These are phyloP conservation scores for Ambrosia hybrid DNA, from an alignment of 140 eudicot species.

Conservation along the genomic window DNA sequence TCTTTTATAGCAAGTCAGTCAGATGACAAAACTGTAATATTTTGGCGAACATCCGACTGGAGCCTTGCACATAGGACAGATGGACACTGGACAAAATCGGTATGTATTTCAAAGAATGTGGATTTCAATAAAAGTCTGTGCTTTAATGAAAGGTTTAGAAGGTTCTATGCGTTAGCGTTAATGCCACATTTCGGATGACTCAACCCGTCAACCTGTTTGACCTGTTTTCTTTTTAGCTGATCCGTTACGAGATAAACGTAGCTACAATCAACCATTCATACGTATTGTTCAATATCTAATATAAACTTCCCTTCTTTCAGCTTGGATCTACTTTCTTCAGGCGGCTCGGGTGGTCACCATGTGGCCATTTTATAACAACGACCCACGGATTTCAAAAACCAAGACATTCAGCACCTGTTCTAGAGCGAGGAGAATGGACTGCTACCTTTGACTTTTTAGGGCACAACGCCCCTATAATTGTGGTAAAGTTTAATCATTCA, in stretches of 20 bases:
- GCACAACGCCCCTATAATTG: constrained; percentile 95
- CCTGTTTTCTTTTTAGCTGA: neutral
- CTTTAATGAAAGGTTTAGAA: too few relatives aligned
- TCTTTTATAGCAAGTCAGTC: constrained; percentile 98
- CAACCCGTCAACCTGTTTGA: too few relatives aligned
- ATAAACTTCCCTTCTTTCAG: constrained; percentile 33
- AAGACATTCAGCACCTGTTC: constrained; percentile 97
- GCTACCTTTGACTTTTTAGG: constrained; percentile 99
- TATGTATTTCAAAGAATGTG: constrained; percentile 29
- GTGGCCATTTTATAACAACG: constrained; percentile 96
- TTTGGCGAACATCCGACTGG: constrained; percentile 99
- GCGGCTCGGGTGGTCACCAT: constrained; percentile 99
- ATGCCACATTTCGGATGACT: too few relatives aligned
- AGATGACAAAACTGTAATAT: constrained; percentile 94
- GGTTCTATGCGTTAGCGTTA: too few relatives aligned
- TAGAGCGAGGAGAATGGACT: constrained; percentile 98
- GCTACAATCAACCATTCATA: too few relatives aligned
- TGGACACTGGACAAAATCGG: constrained; percentile 99
- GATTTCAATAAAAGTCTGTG: too few relatives aligned
- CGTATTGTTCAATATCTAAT: too few relatives aligned
- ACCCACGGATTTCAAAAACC: constrained; percentile 99
- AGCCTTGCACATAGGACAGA: constrained; percentile 94
- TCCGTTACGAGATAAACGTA: too few relatives aligned
- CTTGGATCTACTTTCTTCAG: constrained; percentile 98
- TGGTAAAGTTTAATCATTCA: constrained; percentile 88